Evolutionary conservation across 2,329 filamentous ascomycete species (phyloP).

Genomic region (Ploettnerulaceae sp.): DNA sequence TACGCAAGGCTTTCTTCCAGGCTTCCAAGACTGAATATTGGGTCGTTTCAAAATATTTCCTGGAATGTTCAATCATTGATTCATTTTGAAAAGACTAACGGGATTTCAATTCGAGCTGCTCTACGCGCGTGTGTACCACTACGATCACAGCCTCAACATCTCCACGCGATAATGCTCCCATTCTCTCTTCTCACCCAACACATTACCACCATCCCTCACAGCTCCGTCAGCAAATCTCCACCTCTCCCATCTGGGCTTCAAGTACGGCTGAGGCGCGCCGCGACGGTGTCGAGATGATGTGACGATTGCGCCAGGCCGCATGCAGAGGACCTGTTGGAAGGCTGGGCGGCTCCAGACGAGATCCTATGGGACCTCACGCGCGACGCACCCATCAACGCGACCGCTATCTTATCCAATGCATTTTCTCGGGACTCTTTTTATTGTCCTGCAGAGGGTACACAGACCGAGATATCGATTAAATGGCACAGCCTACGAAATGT

Average conservation of each 20-base stretch:
- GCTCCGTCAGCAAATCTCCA: constrained; percentile 4
- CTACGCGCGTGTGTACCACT: constrained; percentile 1
- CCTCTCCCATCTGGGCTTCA: neutral
- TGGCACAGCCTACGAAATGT: constrained; percentile 4
- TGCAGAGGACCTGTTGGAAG: constrained; percentile 1
- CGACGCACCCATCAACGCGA: constrained; percentile 3
- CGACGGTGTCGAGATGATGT: neutral
- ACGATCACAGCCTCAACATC: neutral
- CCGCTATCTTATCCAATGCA: constrained; percentile 4
- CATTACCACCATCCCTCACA: neutral
- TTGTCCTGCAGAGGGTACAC: neutral
- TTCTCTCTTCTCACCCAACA: neutral
- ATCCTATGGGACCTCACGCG: constrained; percentile 7
- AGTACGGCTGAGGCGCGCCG: neutral
- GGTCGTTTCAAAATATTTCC: neutral
- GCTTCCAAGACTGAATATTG: no score
- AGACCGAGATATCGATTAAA: neutral
- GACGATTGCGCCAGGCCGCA: neutral
- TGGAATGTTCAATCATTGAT: no score
- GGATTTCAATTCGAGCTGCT: no score
- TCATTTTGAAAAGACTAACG: no score
- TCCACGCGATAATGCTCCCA: neutral
- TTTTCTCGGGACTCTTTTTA: neutral
- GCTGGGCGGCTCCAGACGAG: neutral
- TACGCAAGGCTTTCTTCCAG: neutral